Base-by-base conservation (phyloP, 1,284 basidiomycete genomes). In the Mycena citricolor region DNA sequence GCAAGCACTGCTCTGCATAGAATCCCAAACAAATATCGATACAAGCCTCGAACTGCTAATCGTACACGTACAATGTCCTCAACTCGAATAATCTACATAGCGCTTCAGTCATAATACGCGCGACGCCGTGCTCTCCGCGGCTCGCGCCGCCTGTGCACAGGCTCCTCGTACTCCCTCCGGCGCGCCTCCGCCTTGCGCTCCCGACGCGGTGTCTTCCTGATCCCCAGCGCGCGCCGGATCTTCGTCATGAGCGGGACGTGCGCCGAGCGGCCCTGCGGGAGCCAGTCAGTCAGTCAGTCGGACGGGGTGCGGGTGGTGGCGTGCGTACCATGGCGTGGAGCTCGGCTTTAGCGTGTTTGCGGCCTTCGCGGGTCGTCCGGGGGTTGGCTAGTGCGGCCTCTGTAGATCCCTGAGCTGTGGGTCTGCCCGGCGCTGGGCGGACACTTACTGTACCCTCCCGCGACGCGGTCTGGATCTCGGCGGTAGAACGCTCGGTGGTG, bases 211-310 rank as follows among this genome's bases (percentile, higher is more conserved):
- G 67, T 68, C 46, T 69, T 72, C 11, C 69, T 67, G 32, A 78
- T 74, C 12, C 75, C 77, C 7, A 77, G 58, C 6, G 71, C 63
- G 23, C 73, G 71, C 51, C 73, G 77, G 54, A 77, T 63, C 53
- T 65, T 74, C 24, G 73, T 76, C 70, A 76, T 69, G 49, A 77
- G 56, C 7, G 76, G 63, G 25, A 77, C 71, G 54, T 73, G 73
- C 17, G 69, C 60, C 37, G 69, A 66, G 10, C 56, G 49, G 23
- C 64, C 64, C 33, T 65, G 62, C 13, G 28, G 63, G 68, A 69
- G 70, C 71, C 47, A 19, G 44, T 50, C 13, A 23, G 26, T 19
- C 20, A 16, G 41, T n/a, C n/a, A 29, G 40, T 5, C 44, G 22
- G 37, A 23, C 25, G 26, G 17, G 16, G 31, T 10, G 19, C 36